These are phyloP conservation scores for Acidomyces sp. DNA, from an alignment of 495 filamentous ascomycete species.

Conservation along the genomic window DNA sequence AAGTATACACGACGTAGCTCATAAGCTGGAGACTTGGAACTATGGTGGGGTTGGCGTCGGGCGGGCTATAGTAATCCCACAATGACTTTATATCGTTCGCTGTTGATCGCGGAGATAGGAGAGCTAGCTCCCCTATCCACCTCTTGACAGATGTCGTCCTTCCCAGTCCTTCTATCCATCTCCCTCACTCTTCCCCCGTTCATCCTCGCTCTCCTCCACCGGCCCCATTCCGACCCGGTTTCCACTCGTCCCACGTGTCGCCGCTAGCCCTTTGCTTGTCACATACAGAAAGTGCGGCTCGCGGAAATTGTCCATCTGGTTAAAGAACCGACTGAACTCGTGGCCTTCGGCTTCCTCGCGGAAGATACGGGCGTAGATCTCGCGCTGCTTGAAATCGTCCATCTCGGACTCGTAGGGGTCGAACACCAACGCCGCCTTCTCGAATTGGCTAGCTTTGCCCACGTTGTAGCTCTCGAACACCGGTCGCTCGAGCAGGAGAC, in stretches of 20 bases:
- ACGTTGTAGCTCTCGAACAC: slow-evolving; percentile 79
- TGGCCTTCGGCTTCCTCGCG: slow-evolving; percentile 63
- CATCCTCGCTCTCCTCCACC: neutral
- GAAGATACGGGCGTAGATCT: slow-evolving; percentile 89
- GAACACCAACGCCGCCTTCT: slow-evolving; percentile 56
- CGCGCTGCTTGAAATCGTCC: slow-evolving; percentile 73
- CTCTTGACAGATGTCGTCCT: no score
- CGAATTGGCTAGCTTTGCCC: slow-evolving; percentile 39
- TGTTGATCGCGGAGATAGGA: no score
- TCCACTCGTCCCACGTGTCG: slow-evolving; percentile 3
- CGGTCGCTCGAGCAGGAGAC: slow-evolving; percentile 75
- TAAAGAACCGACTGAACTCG: slow-evolving; percentile 53
- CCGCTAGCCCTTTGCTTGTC: slow-evolving; percentile 30
- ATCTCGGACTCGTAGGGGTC: slow-evolving; percentile 62
- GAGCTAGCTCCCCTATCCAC: no score
- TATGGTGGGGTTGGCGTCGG: no score
- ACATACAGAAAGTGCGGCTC: slow-evolving; percentile 65
- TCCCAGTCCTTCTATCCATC: neutral
- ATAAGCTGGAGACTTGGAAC: no score
- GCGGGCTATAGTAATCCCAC: no score
- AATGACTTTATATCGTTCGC: no score
- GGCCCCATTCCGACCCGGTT: no score
- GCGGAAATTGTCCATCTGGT: slow-evolving; percentile 67
- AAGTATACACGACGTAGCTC: no score
- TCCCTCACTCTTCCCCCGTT: neutral